A percentile compares a stretch with the other conserved stretches of the same genome.
Conservation (phyloP, 768 basidiomycete genomes). For the Crepidotus variabilis region DNA sequence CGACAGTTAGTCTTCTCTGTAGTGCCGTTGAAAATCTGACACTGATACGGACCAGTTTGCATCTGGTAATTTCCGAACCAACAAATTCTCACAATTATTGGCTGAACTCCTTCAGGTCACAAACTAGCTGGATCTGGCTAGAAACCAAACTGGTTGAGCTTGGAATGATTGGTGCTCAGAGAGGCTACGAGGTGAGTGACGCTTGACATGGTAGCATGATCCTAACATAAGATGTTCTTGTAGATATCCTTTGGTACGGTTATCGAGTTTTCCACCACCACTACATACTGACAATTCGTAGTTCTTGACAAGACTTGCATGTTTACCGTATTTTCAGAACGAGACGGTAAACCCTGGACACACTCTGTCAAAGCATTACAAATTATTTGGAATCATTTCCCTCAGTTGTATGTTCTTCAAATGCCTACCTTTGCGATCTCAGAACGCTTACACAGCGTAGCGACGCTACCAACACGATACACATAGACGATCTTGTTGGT, state of each 20-base stretch:
- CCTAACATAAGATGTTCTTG: background rate
- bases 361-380: conserved; percentile 81
- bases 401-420: conserved; percentile 60
- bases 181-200: conserved; percentile 60
- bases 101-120: conserved; percentile 46
- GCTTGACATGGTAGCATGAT: background rate
- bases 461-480: conserved; percentile 71
- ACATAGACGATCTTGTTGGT: conserved; percentile 79
- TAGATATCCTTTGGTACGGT: conserved; percentile 63
- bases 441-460: conserved; percentile 27
- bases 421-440: background rate
- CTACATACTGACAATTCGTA: conserved; percentile 17
- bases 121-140: conserved; percentile 88
- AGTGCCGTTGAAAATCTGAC: background rate
- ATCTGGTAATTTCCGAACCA: conserved; percentile 55
- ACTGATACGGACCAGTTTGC: conserved; percentile 44
- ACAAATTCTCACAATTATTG: too few relatives aligned
- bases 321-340: conserved; percentile 81
- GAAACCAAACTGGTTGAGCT: conserved; percentile 86
- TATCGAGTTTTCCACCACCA: background rate
- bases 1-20: conserved; percentile 46
- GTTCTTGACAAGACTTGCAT: conserved; percentile 86
- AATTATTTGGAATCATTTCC: conserved; percentile 86
- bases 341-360: conserved; percentile 68
- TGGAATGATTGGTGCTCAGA: conserved; percentile 71